A percentile compares a stretch with the other conserved stretches of the same genome.
Evolutionary conservation across 805 yeast genomes (phyloP).

Genomic region (Sporopachydermia lactativora): DNA sequence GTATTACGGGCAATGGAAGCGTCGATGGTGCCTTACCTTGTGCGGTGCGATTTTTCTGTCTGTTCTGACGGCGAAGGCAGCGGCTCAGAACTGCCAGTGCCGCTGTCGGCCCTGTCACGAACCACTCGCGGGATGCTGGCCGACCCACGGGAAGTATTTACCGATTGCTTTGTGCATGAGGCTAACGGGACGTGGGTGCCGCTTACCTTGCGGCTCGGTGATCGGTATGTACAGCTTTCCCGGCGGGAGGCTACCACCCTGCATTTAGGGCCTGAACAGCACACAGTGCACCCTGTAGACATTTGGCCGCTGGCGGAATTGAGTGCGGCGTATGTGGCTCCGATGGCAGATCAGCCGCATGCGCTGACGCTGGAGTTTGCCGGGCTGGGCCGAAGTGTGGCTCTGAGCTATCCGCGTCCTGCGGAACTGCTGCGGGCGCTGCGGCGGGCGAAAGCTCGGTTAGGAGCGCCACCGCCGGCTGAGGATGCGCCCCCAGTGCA

Average conservation of each 20-base stretch:
- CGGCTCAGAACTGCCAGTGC: background rate
- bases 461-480: background rate
- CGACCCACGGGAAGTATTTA: background rate
- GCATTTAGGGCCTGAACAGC: background rate
- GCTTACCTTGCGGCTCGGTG: background rate
- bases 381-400: background rate
- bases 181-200: background rate
- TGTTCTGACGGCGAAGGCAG: background rate
- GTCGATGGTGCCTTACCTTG: background rate
- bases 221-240: background rate
- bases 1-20: background rate
- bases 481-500: constrained; percentile 5
- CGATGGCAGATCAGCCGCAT: background rate
- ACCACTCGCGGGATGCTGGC: background rate
- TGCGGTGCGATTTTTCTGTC: background rate
- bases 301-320: background rate
- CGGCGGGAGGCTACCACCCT: background rate
- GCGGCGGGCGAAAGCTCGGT: background rate
- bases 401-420: background rate
- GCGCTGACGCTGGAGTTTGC: background rate
- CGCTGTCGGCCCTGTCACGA: background rate
- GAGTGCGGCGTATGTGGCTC: background rate
- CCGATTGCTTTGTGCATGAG: background rate
- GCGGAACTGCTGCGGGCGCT: background rate
- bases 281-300: background rate